Evolutionary conservation across 2,329 filamentous ascomycete genomes (phyloP).

Genomic region (Aspergillus pseudonomiae): DNA sequence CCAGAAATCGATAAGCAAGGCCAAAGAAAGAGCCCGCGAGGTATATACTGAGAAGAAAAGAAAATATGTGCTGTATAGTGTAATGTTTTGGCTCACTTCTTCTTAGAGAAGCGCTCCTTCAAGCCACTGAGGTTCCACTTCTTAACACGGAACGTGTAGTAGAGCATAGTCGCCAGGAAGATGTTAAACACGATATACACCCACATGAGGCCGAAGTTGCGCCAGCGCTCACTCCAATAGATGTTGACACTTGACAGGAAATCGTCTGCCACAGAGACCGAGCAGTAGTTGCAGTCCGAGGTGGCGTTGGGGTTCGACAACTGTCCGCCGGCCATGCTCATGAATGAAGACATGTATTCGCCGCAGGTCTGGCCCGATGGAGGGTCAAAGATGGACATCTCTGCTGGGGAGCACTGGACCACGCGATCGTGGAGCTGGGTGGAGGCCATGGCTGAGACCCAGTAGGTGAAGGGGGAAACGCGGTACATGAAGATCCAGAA

Average conservation of each 20-base stretch:
- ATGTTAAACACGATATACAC: constrained; percentile 62
- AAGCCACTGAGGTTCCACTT: constrained; percentile 24
- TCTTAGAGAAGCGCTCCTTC: constrained; percentile 20
- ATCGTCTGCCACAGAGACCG: constrained; percentile 39
- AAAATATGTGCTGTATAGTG: neutral
- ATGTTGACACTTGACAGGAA: constrained; percentile 49
- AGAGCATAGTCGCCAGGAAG: constrained; percentile 51
- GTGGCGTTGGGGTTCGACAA: constrained; percentile 55
- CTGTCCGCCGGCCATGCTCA: constrained; percentile 54
- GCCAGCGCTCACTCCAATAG: constrained; percentile 63
- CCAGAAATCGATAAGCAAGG: neutral
- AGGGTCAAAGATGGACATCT: constrained; percentile 68
- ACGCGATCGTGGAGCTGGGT: constrained; percentile 68
- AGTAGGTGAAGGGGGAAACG: constrained; percentile 59
- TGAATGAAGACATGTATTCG: constrained; percentile 60
- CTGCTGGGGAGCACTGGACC: constrained; percentile 69
- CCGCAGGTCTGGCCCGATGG: constrained; percentile 59
- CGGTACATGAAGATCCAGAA: constrained; percentile 69
- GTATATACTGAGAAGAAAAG: neutral
- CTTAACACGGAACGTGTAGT: constrained; percentile 40
- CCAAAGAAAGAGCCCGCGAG: neutral
- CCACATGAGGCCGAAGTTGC: constrained; percentile 68
- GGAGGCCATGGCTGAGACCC: constrained; percentile 66
- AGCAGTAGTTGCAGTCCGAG: constrained; percentile 55
- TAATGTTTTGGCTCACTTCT: constrained; percentile 15